phyloP scores from a whole-genome alignment of 805 yeast genomes.

The Ogataea naganishii region DNA sequence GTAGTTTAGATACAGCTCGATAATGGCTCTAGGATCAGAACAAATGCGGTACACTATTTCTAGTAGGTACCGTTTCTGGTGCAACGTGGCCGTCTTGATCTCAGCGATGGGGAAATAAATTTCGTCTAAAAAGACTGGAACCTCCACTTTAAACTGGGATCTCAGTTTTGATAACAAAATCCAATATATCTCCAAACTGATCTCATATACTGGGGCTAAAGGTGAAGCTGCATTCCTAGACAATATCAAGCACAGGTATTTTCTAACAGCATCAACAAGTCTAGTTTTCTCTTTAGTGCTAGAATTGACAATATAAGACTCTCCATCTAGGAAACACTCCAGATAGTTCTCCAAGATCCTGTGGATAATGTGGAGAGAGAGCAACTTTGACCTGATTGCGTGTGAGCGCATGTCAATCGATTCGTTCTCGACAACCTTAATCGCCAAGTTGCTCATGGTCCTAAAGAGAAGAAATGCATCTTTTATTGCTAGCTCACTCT shows the following conservation, averaged over 20 bases:
- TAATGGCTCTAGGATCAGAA: constrained; percentile 80
- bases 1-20: constrained; percentile 89
- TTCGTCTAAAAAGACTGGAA: constrained; percentile 88
- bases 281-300: constrained; percentile 45
- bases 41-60: constrained; percentile 75
- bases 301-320: constrained; percentile 43
- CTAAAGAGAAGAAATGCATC: constrained; percentile 92
- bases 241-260: constrained; percentile 71
- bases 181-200: constrained; percentile 92
- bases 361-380: constrained; percentile 83
- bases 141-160: constrained; percentile 82
- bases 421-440: constrained; percentile 71
- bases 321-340: constrained; percentile 61
- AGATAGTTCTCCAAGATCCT: constrained; percentile 79
- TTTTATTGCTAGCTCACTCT: constrained; percentile 63
- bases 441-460: constrained; percentile 89
- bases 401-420: constrained; percentile 83
- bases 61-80: constrained; percentile 84
- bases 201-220: constrained; percentile 83
- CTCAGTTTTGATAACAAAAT: constrained; percentile 74
- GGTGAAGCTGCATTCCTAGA: constrained; percentile 92
- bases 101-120: constrained; percentile 92
- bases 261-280: constrained; percentile 73
- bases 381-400: constrained; percentile 81
- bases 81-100: constrained; percentile 82